A percentile compares a stretch with the other conserved stretches of the same genome.
phyloP scores from a whole-genome alignment of 345 rosid species.

The Leavenworthia alabamica region DNA sequence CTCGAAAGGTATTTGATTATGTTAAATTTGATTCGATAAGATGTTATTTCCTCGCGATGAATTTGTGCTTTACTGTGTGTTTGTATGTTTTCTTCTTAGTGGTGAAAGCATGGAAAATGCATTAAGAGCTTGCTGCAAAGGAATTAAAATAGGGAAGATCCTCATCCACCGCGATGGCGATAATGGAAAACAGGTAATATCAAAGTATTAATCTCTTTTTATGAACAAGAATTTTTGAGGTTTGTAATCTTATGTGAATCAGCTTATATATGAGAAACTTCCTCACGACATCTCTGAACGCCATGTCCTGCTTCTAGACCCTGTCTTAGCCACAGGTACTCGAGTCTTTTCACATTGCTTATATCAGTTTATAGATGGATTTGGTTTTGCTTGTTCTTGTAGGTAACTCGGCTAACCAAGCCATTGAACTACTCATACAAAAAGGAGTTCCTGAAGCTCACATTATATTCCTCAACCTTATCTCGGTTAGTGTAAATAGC shows the following conservation, averaged over 20 bases:
- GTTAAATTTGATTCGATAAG: not conserved
- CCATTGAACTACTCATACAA: constrained; percentile 76
- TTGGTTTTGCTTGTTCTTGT: constrained; percentile 4
- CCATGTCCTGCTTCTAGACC: constrained; percentile 95
- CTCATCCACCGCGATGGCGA: constrained; percentile 95
- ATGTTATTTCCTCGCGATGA: not conserved
- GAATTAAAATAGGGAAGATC: constrained; percentile 95
- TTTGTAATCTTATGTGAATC: constrained; percentile 1
- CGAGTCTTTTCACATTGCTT: not conserved
- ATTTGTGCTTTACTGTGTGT: not conserved
- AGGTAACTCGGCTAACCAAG: constrained; percentile 99
- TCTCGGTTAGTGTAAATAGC: constrained; percentile 58
- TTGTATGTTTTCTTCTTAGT: constrained; percentile 34
- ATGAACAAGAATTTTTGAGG: not conserved
- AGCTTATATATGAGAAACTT: constrained; percentile 97
- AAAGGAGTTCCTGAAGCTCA: constrained; percentile 96
- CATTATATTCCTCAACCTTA: constrained; percentile 88
- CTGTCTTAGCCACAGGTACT: constrained; percentile 87
- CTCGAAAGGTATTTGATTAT: constrained; percentile 30
- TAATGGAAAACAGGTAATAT: constrained; percentile 77
- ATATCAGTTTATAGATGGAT: not conserved
- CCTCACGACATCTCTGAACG: constrained; percentile 93
- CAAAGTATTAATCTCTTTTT: not conserved
- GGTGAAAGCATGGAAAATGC: constrained; percentile 99
- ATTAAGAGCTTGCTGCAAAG: constrained; percentile 93